Percentiles rank a stretch among this genome's conserved stretches.
Evolutionary conservation across 495 filamentous ascomycete species (phyloP).

Genomic region (Aspergillus asperescens): DNA sequence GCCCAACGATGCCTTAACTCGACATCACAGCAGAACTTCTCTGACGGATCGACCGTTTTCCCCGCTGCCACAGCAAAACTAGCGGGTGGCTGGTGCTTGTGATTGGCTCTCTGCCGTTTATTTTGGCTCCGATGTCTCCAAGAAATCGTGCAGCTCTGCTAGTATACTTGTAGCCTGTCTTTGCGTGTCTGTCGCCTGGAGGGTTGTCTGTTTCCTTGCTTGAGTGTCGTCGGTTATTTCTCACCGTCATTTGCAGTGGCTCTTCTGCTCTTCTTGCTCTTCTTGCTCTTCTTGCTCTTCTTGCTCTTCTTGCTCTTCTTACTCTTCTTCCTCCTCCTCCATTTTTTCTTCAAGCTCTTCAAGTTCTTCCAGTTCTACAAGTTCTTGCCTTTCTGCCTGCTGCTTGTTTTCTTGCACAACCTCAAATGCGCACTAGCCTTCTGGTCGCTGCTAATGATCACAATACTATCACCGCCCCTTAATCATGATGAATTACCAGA

Average conservation of each 20-base stretch:
- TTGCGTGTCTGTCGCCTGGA: constrained; percentile 11
- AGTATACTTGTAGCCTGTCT: constrained; percentile 7
- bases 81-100: background rate
- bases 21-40: background rate
- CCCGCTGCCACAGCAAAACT: constrained; percentile 13
- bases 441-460: background rate
- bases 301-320: background rate
- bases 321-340: background rate
- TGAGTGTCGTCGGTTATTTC: constrained; percentile 16
- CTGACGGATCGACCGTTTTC: constrained; percentile 16
- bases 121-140: constrained; percentile 16
- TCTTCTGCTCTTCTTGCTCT: constrained; percentile 9
- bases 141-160: background rate
- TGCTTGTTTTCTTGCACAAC: too few species aligned
- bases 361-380: too few species aligned
- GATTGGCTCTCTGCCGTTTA: constrained; percentile 6
- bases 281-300: constrained; percentile 5
- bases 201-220: constrained; percentile 19
- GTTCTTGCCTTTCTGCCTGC: too few species aligned
- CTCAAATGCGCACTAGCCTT: constrained; percentile 7
- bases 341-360: too few species aligned
- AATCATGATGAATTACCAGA: constrained; percentile 16
- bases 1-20: constrained; percentile 8
- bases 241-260: constrained; percentile 10
- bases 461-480: background rate